These are phyloP conservation scores for Boletellus deceptivus DNA, from an alignment of 1,284 basidiomycete species.

Conservation along the genomic window DNA sequence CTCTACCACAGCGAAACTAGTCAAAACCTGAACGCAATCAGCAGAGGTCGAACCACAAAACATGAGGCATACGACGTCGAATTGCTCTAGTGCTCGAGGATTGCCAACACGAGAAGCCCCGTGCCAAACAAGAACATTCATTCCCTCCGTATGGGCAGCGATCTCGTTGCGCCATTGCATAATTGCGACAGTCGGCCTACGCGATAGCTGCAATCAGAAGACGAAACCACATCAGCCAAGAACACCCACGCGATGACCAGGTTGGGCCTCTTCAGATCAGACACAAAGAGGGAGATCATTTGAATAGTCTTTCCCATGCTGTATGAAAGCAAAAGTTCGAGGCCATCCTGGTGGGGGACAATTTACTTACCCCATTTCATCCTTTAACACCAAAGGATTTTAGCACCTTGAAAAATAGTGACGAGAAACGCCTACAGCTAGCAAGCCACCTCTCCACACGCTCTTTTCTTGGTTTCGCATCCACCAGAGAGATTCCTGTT, in stretches of 20 bases:
- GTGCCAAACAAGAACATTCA: conserved; percentile 91
- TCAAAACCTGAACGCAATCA: conserved; percentile 49
- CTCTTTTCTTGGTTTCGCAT: conserved; percentile 93
- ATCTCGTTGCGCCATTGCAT: conserved; percentile 99
- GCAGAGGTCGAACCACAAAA: background rate
- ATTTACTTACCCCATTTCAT: conserved; percentile 79
- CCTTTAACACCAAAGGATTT: conserved; percentile 41
- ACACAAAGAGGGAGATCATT: conserved; percentile 88
- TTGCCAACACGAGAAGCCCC: conserved; percentile 70
- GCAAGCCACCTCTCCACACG: conserved; percentile 88
- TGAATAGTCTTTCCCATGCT: conserved; percentile 99
- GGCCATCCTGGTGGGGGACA: background rate
- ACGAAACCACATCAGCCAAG: background rate
- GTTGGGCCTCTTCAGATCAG: conserved; percentile 77
- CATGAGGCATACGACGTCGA: conserved; percentile 72
- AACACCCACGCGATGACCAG: conserved; percentile 82
- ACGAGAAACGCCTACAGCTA: conserved; percentile 63
- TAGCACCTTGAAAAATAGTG: background rate
- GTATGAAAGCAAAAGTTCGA: conserved; percentile 11
- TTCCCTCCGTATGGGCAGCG: conserved; percentile 71
- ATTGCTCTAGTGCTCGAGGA: conserved; percentile 71
- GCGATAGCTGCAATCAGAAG: conserved; percentile 2
- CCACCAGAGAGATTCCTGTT: conserved; percentile 93
- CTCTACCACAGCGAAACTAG: conserved; percentile 86
- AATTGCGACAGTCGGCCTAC: conserved; percentile 89